Evolutionary conservation across 2,329 filamentous ascomycete species (phyloP), one percentile per base, ranked within the genome.

Genomic region (Colletotrichum trifolii): DNA sequence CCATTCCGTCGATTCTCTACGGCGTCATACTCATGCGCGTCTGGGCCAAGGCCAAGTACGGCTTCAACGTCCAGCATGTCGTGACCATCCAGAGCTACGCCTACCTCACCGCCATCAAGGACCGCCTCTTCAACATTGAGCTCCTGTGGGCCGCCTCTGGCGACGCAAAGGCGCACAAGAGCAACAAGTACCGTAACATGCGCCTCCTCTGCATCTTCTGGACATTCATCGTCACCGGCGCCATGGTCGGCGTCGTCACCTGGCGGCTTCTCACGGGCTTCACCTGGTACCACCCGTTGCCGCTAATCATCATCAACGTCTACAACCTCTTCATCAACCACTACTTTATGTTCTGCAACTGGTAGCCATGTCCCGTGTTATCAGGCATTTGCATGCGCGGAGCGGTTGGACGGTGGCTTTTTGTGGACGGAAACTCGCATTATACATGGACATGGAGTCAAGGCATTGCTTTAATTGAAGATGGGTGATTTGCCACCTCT

Each of bases 141-240:
- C 71, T 81, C 38, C 70, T 75, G 10, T 80, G 78, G 78, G 77
- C 75, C 1, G 76, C 78, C 0, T 76, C 73, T 2, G 78, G 78
- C 8, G 77, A 80, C 60, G 71, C 71, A 36, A 79, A 79, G 64
- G 76, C 76, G 2, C 77, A 79, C 69, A 79, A 76, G 71, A 77
- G 73, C 69, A 75, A 79, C 73, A 79, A 79, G 69, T 80, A 79
- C 67, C 73, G 77, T 61, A 79, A 80, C 66, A 80, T 81, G 78
- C 73, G 78, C 9, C 69, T 79, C 10, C 70, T 80, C 6, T 77
- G 75, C 60, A 77, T 75, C 70, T 47, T 74, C 35, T 81, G 78
- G 78, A 77, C 72, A 9, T 65, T 77, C 4, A 48, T 69, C 7
- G 71, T 74, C n/a, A 67, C 75, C 8, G 75, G 74, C 2, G 73